Base-by-base conservation (phyloP, 352 stramenopile species). In the Phytophthora hibernalis region DNA sequence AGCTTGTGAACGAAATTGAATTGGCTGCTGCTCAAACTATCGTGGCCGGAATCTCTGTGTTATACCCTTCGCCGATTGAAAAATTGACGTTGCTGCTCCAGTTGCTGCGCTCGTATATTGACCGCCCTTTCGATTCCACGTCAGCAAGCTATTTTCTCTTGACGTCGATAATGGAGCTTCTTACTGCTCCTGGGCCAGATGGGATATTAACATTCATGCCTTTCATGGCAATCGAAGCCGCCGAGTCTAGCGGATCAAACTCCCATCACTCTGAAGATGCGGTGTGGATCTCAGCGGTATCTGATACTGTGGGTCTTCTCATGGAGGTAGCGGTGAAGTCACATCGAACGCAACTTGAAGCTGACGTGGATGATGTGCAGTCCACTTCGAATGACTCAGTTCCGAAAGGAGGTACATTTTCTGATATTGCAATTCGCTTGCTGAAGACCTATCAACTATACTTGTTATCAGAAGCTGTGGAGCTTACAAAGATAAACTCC, bases 381-480 rank as follows among this genome's bases (percentile, higher is more conserved):
- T 1, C 18, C 9, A 3, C n/a, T 38, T 65, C 33, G 33, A 21
- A 24, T 33, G 22, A 50, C 3, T 31, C 45, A 35, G 15, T 51
- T 50, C 10, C 11, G 28, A 51, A 21, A 38, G 11, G 24, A 16
- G 55, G 66, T n/a, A 48, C 50, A 8, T 64, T 96, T 44, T 57
- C 70, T 2, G 50, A 70, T 4, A 57, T 73, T 30, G 80, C 83
- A 7, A 75, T 92, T 55, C 57, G 62, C 20, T 48, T 94, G 15
- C 52, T 96, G 38, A 85, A 92, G 50, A 83, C 77, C 9, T 96
- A 94, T 64, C 88, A 96, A 52, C 50, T 93, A 1, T 89, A 85
- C 65, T 30, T 96, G 12, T 71, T 96, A 13, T 83, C 88, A 35
- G 82, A 93, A 77, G 88, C 82, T 37, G 66, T 94, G 0, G 80